A percentile compares a stretch with the other conserved stretches of the same genome.
These are phyloP conservation scores for Penicillium egyptiacum DNA, from an alignment of 495 filamentous ascomycete species.

Conservation along the genomic window DNA sequence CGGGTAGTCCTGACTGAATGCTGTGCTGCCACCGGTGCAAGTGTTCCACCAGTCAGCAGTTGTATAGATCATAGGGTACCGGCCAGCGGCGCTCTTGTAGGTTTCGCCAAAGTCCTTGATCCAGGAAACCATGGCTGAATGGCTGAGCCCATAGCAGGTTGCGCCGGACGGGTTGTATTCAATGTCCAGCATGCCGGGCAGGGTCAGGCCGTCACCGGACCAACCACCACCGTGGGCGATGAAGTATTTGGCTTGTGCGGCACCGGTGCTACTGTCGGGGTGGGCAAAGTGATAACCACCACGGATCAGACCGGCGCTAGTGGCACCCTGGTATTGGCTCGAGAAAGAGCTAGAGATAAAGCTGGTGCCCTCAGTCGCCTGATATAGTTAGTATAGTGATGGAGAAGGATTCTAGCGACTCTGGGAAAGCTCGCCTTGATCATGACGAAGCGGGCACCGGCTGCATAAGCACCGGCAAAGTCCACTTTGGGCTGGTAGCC, in stretches of 20 bases:
- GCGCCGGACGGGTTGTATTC: slow-evolving; percentile 51
- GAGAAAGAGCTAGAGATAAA: slow-evolving; percentile 55
- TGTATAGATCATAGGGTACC: slow-evolving; percentile 62
- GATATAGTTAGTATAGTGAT: neutral
- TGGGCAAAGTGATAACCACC: slow-evolving; percentile 67
- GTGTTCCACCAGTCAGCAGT: slow-evolving; percentile 61
- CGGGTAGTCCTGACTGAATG: slow-evolving; percentile 53
- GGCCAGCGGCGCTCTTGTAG: slow-evolving; percentile 51
- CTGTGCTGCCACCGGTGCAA: slow-evolving; percentile 58
- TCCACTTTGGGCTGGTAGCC: slow-evolving; percentile 58
- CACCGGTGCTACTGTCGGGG: slow-evolving; percentile 48
- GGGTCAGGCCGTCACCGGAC: slow-evolving; percentile 59
- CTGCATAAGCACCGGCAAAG: slow-evolving; percentile 53
- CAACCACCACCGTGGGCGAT: slow-evolving; percentile 62
- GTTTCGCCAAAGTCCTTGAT: slow-evolving; percentile 58
- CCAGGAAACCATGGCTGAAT: slow-evolving; percentile 58
- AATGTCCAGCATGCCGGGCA: slow-evolving; percentile 68
- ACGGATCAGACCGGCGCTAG: slow-evolving; percentile 55
- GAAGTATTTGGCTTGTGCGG: slow-evolving; percentile 60
- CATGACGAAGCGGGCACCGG: slow-evolving; percentile 65
- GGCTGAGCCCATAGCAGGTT: slow-evolving; percentile 54
- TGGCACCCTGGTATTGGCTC: slow-evolving; percentile 55
- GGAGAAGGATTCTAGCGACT: neutral
- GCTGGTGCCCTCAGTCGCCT: slow-evolving; percentile 62
- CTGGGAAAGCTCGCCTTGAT: slow-evolving; percentile 52